Evolutionary conservation across 805 yeast species (phyloP).

Genomic region (Isabelozyma heimii): DNA sequence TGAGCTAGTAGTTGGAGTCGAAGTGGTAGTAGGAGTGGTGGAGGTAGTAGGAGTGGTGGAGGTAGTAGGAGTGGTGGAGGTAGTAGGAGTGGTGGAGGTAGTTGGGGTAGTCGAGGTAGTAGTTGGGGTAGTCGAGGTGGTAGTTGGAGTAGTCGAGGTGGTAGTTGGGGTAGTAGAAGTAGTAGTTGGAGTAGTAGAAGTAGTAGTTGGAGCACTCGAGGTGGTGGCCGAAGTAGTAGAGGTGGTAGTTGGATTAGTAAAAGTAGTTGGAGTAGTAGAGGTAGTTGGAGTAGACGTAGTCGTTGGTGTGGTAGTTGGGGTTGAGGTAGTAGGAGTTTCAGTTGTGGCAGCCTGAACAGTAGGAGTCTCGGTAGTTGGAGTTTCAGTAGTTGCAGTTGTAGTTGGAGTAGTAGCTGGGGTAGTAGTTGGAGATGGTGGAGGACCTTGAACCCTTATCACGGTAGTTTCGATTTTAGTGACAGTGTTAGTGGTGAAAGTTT

Average conservation of each 20-base stretch:
- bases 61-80: constrained; percentile 6
- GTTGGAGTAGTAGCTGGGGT: constrained; percentile 3
- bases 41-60: constrained; percentile 8
- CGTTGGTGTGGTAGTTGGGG: constrained; percentile 4
- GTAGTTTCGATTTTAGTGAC: constrained; percentile 9
- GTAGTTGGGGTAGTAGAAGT: constrained; percentile 6
- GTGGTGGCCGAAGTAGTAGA: constrained; percentile 5
- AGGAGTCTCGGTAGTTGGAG: not conserved
- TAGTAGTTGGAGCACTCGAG: constrained; percentile 8
- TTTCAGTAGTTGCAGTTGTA: constrained; percentile 3
- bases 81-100: constrained; percentile 3
- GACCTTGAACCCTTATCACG: constrained; percentile 12
- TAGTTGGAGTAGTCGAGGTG: constrained; percentile 4
- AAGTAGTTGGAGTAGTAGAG: constrained; percentile 9
- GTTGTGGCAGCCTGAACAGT: constrained; percentile 4
- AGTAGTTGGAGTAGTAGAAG: constrained; percentile 17
- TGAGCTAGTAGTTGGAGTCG: constrained; percentile 10
- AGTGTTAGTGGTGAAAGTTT: constrained; percentile 17
- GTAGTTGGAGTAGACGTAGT: constrained; percentile 10
- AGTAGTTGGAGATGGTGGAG: constrained; percentile 15
- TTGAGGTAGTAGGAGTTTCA: not conserved
- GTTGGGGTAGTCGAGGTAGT: constrained; percentile 6
- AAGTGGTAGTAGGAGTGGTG: constrained; percentile 5
- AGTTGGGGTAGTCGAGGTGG: constrained; percentile 4
- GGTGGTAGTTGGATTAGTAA: constrained; percentile 1